Evolutionary conservation across 2,329 filamentous ascomycete species (phyloP), one percentile per base, ranked within the genome.

Genomic region (Trichoderma semiorbis): DNA sequence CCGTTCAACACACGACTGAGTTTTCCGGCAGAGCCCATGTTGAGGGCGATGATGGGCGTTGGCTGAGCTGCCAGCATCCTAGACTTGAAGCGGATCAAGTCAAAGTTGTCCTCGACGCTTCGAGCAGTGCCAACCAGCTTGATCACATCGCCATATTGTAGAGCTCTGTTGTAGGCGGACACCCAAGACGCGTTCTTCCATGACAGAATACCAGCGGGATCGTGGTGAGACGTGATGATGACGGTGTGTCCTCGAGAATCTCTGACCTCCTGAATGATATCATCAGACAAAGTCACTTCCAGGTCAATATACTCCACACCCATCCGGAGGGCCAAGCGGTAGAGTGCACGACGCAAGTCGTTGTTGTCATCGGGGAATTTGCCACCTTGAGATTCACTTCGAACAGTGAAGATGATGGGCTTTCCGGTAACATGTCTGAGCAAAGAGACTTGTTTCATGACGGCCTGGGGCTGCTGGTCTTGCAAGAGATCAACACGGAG

Each of bases 101-200:
- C 90, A 78, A 93, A 96, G 80, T 99, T 99, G 82, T 98, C 95
- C 73, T 94, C 90, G 60, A 95, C 85, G 24, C 82, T 87, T 70
- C 87, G 89, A 1, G 95, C 95, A 70, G 92, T 86, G 53, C 96
- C 96, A 7, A 98, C 91, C 50, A 99, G 90, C 84, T 99, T 99
- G 83, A 99, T 94, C 72, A 98, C 87, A 78, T 98, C 94, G 62
- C 95, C 96, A 77, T 93, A 93, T 78, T 97, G 92, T 16, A 98
- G 84, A 18, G 95, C 95, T 78, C 90, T 90, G 82, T 98, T 98
- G 85, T 97, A 98, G 82, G 90, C 91, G 32, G 91, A 88, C 71
- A 96, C 90, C 95, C 96, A 99, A 0, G 93, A 93, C n/a, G 93
- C 94, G 76, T 97, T 95, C 74, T 87, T 90, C 96, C 96, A 99